Evolutionary conservation across 495 filamentous ascomycete genomes (phyloP).

Genomic region (Penicillium pulvis): DNA sequence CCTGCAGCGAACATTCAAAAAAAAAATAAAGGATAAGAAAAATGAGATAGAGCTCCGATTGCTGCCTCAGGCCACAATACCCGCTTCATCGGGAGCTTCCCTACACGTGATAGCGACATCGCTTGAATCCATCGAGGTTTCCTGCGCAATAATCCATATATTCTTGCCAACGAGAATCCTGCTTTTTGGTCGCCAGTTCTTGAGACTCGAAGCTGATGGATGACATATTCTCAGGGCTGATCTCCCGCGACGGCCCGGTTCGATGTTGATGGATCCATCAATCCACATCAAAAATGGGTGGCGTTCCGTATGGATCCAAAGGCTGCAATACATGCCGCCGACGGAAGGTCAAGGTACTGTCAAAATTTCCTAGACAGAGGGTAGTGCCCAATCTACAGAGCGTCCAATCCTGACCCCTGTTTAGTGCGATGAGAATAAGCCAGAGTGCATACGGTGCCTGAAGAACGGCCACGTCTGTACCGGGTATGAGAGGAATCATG

Average conservation of each 20-base stretch:
- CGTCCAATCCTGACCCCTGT: conserved; percentile 16
- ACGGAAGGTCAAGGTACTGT: conserved; percentile 25
- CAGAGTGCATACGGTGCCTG: conserved; percentile 29
- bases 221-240: background rate
- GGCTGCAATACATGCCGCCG: conserved; percentile 31
- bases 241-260: background rate
- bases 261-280: conserved; percentile 2
- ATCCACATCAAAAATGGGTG: conserved; percentile 21
- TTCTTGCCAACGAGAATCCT: background rate
- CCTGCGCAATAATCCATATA: background rate
- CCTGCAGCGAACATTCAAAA: background rate
- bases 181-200: background rate
- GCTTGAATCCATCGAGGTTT: no score
- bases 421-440: conserved; percentile 33
- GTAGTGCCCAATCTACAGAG: conserved; percentile 5
- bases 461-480: conserved; percentile 32
- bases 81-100: background rate
- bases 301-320: conserved; percentile 26
- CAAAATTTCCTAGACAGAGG: background rate
- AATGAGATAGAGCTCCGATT: background rate
- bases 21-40: background rate
- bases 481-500: conserved; percentile 24
- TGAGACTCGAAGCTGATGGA: background rate
- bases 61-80: background rate
- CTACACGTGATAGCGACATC: no score